phyloP scores from a whole-genome alignment of 2,329 filamentous ascomycete genomes.

The Alternaria infectoria region DNA sequence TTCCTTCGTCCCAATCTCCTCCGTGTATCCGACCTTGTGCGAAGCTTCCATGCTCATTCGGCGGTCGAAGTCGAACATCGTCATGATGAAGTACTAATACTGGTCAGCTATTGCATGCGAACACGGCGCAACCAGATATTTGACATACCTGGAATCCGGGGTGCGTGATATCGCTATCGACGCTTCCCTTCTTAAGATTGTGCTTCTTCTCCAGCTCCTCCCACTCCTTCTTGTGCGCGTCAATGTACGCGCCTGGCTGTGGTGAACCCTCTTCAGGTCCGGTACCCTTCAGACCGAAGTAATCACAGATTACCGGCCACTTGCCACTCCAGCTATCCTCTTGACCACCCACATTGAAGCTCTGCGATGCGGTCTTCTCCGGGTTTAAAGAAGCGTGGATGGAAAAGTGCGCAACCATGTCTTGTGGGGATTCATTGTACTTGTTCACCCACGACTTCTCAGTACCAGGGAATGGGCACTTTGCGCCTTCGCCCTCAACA shows the following conservation, averaged over 20 bases:
- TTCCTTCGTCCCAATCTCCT: constrained; percentile 46
- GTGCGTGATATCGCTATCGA: constrained; percentile 52
- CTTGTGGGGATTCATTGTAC: constrained; percentile 50
- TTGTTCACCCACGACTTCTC: constrained; percentile 47
- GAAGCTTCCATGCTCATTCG: constrained; percentile 54
- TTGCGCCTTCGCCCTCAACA: constrained; percentile 49
- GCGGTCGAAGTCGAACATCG: constrained; percentile 55
- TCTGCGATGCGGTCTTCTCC: constrained; percentile 46
- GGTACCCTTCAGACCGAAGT: constrained; percentile 55
- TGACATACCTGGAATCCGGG: constrained; percentile 38
- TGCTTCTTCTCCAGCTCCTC: constrained; percentile 36
- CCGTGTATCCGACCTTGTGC: constrained; percentile 47
- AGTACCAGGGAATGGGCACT: constrained; percentile 49
- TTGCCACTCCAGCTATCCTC: constrained; percentile 51
- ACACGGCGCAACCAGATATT: background rate
- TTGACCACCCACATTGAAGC: constrained; percentile 54
- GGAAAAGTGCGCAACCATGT: constrained; percentile 52
- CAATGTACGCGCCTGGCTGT: constrained; percentile 39
- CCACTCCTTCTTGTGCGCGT: constrained; percentile 36
- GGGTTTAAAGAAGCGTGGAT: constrained; percentile 53
- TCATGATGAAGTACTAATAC: constrained; percentile 41
- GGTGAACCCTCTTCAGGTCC: constrained; percentile 35
- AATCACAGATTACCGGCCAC: constrained; percentile 56
- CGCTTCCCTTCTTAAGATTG: constrained; percentile 48
- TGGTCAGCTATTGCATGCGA: constrained; percentile 1